Evolutionary conservation across 2,329 filamentous ascomycete genomes (phyloP).

Genomic region (Shiraia bambusicola): DNA sequence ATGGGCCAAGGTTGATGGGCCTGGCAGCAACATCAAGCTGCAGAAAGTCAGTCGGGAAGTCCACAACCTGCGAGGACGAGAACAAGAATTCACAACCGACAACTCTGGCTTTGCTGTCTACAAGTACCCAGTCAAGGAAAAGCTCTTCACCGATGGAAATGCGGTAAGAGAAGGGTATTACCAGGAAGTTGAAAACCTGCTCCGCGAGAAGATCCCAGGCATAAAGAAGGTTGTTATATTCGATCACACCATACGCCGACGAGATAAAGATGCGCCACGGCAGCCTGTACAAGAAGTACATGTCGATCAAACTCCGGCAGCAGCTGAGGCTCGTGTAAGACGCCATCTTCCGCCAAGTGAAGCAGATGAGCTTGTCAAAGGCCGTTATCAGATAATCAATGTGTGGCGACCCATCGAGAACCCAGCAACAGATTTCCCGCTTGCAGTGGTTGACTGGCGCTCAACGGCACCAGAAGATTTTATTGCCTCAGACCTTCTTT

Average conservation of each 20-base stretch:
- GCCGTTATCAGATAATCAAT: conserved; percentile 68
- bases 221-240: conserved; percentile 67
- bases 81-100: conserved; percentile 57
- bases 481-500: conserved; percentile 62
- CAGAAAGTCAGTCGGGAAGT: conserved; percentile 53
- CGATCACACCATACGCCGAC: conserved; percentile 68
- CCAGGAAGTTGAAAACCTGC: conserved; percentile 59
- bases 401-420: conserved; percentile 68
- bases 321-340: conserved; percentile 62
- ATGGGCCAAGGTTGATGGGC: conserved; percentile 66
- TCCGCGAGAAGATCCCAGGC: conserved; percentile 56
- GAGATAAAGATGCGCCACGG: conserved; percentile 56
- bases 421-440: conserved; percentile 66
- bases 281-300: conserved; percentile 70
- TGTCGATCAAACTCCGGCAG: conserved; percentile 68
- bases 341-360: conserved; percentile 60
- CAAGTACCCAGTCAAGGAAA: conserved; percentile 55
- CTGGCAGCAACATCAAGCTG: conserved; percentile 56
- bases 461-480: conserved; percentile 60
- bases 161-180: conserved; percentile 62
- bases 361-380: conserved; percentile 58
- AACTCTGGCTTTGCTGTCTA: conserved; percentile 61
- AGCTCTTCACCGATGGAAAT: conserved; percentile 57
- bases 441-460: conserved; percentile 68
- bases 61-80: conserved; percentile 56